Percentiles rank a stretch among this genome's conserved stretches.
Conservation (phyloP, 345 rosid species). For the thale cress (Arabidopsis thaliana) region TAIR10.1 NC_003070.9:12541501-12542000, state of each 20-base stretch:
- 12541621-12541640: slow-evolving; percentile 43
- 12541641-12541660: slow-evolving; percentile 51
- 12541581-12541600: slow-evolving; percentile 64
- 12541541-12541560: slow-evolving; percentile 87
- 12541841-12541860: slow-evolving; percentile 9
- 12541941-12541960: slow-evolving; percentile 12
- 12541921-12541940: slow-evolving; percentile 12
- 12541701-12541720: slow-evolving; percentile 70
- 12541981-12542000: neutral
- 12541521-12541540: slow-evolving; percentile 92
- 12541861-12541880: neutral
- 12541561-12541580: slow-evolving; percentile 90
- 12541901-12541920: neutral
- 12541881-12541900: neutral
- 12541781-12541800: slow-evolving; percentile 1
- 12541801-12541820: slow-evolving; percentile 24
- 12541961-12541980: slow-evolving; percentile 15
- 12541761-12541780: neutral
- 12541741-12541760: neutral
- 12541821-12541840: slow-evolving; percentile 20
- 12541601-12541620: slow-evolving; percentile 53
- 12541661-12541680: slow-evolving; percentile 53
- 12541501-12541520: slow-evolving; percentile 70
- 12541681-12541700: slow-evolving; percentile 87
- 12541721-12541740: slow-evolving; percentile 25